Evolutionary conservation across 106 monocot genomes (phyloP).

Genomic region (Allium cepa): DNA sequence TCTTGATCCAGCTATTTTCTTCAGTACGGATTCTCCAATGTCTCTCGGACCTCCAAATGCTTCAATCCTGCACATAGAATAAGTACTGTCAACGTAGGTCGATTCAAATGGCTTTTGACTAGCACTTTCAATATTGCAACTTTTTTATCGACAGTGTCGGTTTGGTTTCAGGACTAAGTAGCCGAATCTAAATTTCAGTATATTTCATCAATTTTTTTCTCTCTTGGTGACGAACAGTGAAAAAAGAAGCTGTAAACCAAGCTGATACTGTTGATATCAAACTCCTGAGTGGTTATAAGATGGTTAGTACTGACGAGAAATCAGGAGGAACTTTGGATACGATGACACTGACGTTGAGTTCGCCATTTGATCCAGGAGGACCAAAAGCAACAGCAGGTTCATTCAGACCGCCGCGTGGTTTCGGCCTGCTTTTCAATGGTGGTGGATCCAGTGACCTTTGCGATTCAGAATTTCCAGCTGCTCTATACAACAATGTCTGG

Average conservation of each 20-base stretch:
- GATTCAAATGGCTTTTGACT: too few relatives aligned
- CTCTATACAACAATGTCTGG: constrained; percentile 68
- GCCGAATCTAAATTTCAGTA: too few relatives aligned
- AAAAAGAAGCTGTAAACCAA: background rate
- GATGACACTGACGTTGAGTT: constrained; percentile 92
- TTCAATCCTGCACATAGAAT: constrained; percentile 42
- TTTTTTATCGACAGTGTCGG: too few relatives aligned
- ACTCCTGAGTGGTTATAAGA: background rate
- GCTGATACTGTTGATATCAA: too few relatives aligned
- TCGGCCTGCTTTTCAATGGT: constrained; percentile 15
- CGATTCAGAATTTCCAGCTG: constrained; percentile 45
- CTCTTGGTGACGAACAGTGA: background rate
- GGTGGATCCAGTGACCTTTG: constrained; percentile 60
- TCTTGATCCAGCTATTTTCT: constrained; percentile 44
- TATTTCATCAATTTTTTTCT: too few relatives aligned
- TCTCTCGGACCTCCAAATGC: constrained; percentile 73
- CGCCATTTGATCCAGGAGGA: constrained; percentile 75
- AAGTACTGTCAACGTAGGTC: background rate
- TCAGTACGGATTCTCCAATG: constrained; percentile 70
- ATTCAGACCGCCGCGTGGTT: constrained; percentile 5
- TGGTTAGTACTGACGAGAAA: constrained; percentile 48
- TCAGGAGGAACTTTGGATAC: constrained; percentile 58
- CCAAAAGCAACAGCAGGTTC: constrained; percentile 78
- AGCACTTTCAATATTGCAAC: too few relatives aligned
- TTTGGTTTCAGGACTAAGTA: too few relatives aligned